A percentile compares a stretch with the other conserved stretches of the same genome.
Evolutionary conservation across 208 protist species (phyloP).

Genomic region (Crithidia brevicula): DNA sequence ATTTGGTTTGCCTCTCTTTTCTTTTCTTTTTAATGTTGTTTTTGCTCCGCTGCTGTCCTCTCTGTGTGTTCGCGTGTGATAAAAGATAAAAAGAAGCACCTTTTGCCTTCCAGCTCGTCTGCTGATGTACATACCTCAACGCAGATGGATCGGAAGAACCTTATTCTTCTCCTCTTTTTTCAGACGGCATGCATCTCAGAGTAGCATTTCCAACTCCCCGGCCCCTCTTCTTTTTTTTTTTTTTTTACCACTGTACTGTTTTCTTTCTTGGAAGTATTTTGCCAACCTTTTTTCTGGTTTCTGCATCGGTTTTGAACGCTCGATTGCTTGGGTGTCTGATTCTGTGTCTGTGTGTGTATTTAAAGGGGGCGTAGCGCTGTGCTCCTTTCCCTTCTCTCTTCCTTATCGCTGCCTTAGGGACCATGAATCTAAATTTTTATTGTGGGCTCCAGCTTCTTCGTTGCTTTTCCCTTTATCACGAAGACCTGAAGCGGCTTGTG

Average conservation of each 20-base stretch:
- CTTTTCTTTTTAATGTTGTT: neutral
- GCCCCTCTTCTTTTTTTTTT: neutral
- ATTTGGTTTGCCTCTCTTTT: neutral
- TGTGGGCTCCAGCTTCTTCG: no score
- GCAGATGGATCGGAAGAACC: neutral
- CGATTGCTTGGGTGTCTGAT: neutral
- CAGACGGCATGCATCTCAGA: no score
- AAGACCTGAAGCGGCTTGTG: no score
- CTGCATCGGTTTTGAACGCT: slow-evolving; percentile 3
- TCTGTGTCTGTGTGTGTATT: neutral
- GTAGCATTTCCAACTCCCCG: neutral
- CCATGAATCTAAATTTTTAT: neutral
- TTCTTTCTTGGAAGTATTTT: neutral
- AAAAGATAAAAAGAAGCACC: neutral
- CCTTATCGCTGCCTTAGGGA: neutral
- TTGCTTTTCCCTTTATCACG: no score
- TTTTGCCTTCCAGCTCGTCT: neutral
- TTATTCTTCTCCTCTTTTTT: slow-evolving; percentile 14
- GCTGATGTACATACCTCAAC: slow-evolving; percentile 13
- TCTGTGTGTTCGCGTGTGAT: neutral
- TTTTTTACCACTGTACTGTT: slow-evolving; percentile 6
- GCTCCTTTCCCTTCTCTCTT: neutral
- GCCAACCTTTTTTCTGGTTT: neutral
- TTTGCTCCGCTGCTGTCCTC: neutral
- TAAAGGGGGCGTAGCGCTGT: neutral